Evolutionary conservation across 805 yeast species (phyloP).

Genomic region (Starmerella apis): DNA sequence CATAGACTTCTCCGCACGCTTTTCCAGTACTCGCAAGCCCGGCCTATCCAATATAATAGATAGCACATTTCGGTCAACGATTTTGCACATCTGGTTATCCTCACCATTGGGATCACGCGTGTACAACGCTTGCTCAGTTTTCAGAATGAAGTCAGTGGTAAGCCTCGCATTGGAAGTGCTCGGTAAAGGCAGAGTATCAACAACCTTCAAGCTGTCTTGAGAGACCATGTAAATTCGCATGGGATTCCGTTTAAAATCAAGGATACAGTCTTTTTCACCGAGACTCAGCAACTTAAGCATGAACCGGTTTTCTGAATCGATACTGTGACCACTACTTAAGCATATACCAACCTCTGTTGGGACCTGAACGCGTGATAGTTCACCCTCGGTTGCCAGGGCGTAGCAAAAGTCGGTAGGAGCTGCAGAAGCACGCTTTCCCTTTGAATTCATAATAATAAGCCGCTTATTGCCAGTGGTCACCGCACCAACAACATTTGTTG

Average conservation of each 20-base stretch:
- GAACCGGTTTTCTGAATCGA: slow-evolving; percentile 13
- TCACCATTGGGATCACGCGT: slow-evolving; percentile 23
- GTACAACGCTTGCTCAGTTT: slow-evolving; percentile 19
- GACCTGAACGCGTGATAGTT: slow-evolving; percentile 14
- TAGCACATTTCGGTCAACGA: slow-evolving; percentile 2
- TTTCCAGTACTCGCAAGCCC: slow-evolving; percentile 7
- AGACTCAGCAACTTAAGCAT: slow-evolving; percentile 12
- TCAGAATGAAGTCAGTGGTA: slow-evolving; percentile 16
- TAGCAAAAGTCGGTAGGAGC: slow-evolving; percentile 5
- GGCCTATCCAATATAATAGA: slow-evolving; percentile 13
- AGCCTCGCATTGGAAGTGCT: slow-evolving; percentile 5
- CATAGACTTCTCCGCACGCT: slow-evolving; percentile 16
- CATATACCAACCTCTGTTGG: slow-evolving; percentile 14
- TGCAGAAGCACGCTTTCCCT: not conserved
- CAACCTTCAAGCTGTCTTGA: slow-evolving; percentile 1
- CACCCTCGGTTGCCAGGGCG: slow-evolving; percentile 11
- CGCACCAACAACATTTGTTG: slow-evolving; percentile 17
- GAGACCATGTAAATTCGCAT: slow-evolving; percentile 11
- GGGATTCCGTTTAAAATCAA: slow-evolving; percentile 22
- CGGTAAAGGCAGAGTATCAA: slow-evolving; percentile 7
- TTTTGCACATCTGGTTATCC: slow-evolving; percentile 13
- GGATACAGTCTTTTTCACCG: slow-evolving; percentile 9
- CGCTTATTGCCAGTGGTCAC: slow-evolving; percentile 4
- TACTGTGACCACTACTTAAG: slow-evolving; percentile 13
- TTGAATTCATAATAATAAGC: not conserved